phyloP scores from a whole-genome alignment of 164 flowering plant species.

The Cinnamomum micranthum region DNA sequence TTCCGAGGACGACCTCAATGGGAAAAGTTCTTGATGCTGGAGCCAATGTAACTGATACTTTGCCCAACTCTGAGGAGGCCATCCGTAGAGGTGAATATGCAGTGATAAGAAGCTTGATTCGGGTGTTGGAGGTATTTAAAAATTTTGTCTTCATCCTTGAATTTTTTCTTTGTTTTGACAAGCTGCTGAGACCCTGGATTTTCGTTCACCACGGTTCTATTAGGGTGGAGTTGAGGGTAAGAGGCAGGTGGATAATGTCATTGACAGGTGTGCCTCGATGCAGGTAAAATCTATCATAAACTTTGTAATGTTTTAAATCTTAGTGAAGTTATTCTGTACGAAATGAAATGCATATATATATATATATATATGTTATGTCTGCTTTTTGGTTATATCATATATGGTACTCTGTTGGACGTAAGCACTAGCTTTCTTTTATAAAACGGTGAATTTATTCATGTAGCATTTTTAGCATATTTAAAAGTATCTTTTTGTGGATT shows the following conservation, averaged over 20 bases:
- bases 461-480: background rate
- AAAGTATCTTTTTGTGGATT: slow-evolving; percentile 8
- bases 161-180: background rate
- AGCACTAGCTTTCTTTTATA: background rate
- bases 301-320: background rate
- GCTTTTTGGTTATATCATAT: background rate
- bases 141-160: background rate
- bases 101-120: slow-evolving; percentile 84
- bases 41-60: slow-evolving; percentile 42
- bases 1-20: slow-evolving; percentile 69
- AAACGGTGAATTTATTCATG: background rate
- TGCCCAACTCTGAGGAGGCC: slow-evolving; percentile 86
- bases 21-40: slow-evolving; percentile 68
- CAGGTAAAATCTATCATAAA: slow-evolving; percentile 45
- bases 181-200: background rate
- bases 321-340: background rate
- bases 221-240: slow-evolving; percentile 98
- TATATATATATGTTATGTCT: too few relatives aligned
- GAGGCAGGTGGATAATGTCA: slow-evolving; percentile 93
- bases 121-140: slow-evolving; percentile 47
- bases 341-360: background rate
- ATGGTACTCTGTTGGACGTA: background rate
- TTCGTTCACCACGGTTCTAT: background rate
- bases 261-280: slow-evolving; percentile 95
- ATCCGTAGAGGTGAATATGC: slow-evolving; percentile 92